phyloP scores from a whole-genome alignment of 208 protist species.

The Leishmania turanica region DNA sequence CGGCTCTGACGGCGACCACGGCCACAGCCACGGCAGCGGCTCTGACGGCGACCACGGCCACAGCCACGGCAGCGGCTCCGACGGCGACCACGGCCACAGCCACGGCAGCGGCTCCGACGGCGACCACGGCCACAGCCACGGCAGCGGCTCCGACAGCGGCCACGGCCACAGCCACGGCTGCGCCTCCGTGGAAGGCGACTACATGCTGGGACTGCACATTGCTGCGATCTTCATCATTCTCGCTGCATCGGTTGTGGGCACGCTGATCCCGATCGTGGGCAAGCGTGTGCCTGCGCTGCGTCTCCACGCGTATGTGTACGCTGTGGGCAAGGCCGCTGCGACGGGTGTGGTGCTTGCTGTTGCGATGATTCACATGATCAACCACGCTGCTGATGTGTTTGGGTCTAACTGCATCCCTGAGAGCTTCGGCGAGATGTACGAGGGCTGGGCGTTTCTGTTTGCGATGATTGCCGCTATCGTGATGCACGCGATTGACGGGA shows the following conservation, averaged over 20 bases:
- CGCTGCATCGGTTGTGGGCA: slow-evolving; percentile 49
- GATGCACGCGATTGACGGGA: slow-evolving; percentile 62
- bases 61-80: neutral
- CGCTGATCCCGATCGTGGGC: slow-evolving; percentile 52
- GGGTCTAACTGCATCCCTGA: slow-evolving; percentile 39
- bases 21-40: neutral
- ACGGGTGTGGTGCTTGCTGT: slow-evolving; percentile 67
- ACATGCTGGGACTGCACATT: slow-evolving; percentile 58
- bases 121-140: neutral
- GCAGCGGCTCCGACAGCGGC: neutral
- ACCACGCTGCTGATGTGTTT: slow-evolving; percentile 22
- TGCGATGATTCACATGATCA: slow-evolving; percentile 57
- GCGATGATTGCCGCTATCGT: slow-evolving; percentile 52
- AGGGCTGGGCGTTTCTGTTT: slow-evolving; percentile 56
- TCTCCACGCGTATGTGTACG: slow-evolving; percentile 43
- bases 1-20: too few relatives aligned
- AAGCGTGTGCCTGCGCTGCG: slow-evolving; percentile 42
- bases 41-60: neutral
- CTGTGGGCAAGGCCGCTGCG: slow-evolving; percentile 51
- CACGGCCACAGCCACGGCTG: slow-evolving; percentile 23
- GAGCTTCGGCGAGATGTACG: slow-evolving; percentile 43
- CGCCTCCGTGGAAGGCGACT: slow-evolving; percentile 30
- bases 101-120: neutral
- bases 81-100: neutral
- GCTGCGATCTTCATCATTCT: slow-evolving; percentile 73